phyloP scores from a whole-genome alignment of 495 filamentous ascomycete genomes.

The Pyronema domesticum region DNA sequence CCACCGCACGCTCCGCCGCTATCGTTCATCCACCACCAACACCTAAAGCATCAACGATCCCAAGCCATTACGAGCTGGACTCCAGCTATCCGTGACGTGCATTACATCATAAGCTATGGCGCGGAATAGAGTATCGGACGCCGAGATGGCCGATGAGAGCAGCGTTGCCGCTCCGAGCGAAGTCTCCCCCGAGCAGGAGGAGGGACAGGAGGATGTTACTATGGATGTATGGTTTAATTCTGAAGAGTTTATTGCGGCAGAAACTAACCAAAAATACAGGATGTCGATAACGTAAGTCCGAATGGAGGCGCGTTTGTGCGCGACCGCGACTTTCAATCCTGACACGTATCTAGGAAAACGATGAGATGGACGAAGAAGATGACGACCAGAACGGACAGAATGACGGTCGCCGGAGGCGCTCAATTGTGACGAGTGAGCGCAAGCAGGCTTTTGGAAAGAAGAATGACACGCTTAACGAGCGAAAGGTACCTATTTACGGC shows the following conservation, averaged over 20 bases:
- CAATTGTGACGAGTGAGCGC: conserved; percentile 69
- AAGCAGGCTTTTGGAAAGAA: conserved; percentile 89
- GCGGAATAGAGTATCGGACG: conserved; percentile 15
- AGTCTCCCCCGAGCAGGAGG: conserved; percentile 14
- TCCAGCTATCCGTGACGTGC: background rate
- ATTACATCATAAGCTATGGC: conserved; percentile 1
- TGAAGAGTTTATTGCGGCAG: background rate
- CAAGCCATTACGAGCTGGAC: background rate
- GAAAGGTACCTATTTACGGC: conserved; percentile 45
- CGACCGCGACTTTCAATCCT: background rate
- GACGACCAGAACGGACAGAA: conserved; percentile 19
- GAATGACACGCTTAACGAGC: conserved; percentile 72
- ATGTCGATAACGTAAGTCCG: conserved; percentile 22
- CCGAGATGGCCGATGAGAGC: conserved; percentile 23
- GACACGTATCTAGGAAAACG: conserved; percentile 5
- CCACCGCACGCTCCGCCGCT: background rate
- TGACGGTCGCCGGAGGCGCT: conserved; percentile 71
- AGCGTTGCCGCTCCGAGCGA: conserved; percentile 10
- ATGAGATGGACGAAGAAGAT: conserved; percentile 19
- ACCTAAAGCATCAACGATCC: background rate
- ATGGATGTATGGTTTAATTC: conserved; percentile 9
- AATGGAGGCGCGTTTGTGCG: conserved; percentile 1
- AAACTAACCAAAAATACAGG: conserved; percentile 7
- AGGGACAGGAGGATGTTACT: conserved; percentile 20
- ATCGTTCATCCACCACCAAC: background rate